Evolutionary conservation across 352 stramenopile species (phyloP).

Genomic region (Pythium angustatum): DNA sequence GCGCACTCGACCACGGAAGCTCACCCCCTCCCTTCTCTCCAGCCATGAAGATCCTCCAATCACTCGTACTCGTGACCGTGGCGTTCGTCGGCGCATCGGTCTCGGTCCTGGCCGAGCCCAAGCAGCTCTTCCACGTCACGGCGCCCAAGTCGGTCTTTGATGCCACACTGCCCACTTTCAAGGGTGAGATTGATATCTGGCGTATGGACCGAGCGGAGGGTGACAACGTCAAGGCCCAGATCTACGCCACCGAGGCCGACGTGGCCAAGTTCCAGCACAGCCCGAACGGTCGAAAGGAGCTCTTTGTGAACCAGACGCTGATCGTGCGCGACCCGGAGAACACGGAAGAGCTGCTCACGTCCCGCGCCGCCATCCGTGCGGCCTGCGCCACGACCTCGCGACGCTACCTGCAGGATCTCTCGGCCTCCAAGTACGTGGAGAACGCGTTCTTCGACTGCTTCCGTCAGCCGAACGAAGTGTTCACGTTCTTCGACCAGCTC

Average conservation of each 20-base stretch:
- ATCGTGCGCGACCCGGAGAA: constrained; percentile 22
- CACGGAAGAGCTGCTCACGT: constrained; percentile 17
- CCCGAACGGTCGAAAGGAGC: neutral
- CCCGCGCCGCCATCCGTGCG: neutral
- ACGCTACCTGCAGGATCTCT: constrained; percentile 11
- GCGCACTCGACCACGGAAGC: neutral
- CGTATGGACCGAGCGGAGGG: neutral
- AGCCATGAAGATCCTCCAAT: constrained; percentile 31
- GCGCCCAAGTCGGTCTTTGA: constrained; percentile 30
- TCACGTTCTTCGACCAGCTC: constrained; percentile 32
- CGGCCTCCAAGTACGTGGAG: constrained; percentile 27
- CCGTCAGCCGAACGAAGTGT: constrained; percentile 31
- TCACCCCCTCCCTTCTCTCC: no score
- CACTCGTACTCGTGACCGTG: constrained; percentile 10
- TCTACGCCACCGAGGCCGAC: constrained; percentile 21
- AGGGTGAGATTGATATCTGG: constrained; percentile 32
- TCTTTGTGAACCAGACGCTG: constrained; percentile 13
- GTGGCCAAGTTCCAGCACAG: constrained; percentile 17
- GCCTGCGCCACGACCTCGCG: constrained; percentile 10
- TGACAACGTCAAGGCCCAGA: constrained; percentile 22
- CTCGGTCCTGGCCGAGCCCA: constrained; percentile 24
- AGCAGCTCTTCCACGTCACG: constrained; percentile 40
- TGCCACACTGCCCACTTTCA: constrained; percentile 7
- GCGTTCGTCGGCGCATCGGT: constrained; percentile 8
- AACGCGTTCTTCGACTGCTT: constrained; percentile 44